Conservation (phyloP, 2,329 filamentous ascomycete genomes). For the Fusarium incarnatum region DNA sequence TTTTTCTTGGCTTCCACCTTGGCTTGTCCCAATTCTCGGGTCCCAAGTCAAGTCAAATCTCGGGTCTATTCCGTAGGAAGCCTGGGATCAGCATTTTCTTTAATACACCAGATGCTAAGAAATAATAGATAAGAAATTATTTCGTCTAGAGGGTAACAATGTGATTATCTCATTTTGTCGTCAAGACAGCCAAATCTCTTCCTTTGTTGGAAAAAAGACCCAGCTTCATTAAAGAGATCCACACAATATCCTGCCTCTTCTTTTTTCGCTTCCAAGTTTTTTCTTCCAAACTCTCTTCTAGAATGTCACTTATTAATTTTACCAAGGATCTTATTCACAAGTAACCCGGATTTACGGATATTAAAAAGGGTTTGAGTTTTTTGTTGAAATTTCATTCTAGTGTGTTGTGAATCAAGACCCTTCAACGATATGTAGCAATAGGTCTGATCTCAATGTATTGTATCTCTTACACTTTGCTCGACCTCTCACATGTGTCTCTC, state of each 20-base stretch:
- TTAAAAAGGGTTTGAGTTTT: background rate
- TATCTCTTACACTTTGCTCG: background rate
- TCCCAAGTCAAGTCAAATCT: background rate
- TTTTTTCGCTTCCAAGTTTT: constrained; percentile 27
- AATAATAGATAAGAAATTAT: background rate
- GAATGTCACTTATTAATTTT: background rate
- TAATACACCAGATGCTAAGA: background rate
- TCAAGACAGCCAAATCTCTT: background rate
- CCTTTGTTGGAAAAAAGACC: background rate
- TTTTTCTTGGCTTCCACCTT: background rate
- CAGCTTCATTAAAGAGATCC: constrained; percentile 27
- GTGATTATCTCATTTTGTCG: background rate
- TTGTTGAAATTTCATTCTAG: background rate
- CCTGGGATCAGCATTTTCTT: background rate
- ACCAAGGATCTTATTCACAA: background rate
- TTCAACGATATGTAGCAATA: background rate
- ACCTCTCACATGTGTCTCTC: constrained; percentile 3
- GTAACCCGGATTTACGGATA: background rate
- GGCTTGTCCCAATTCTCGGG: constrained; percentile 4
- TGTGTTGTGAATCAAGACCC: background rate
- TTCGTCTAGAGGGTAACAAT: background rate
- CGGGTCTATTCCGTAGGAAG: constrained; percentile 1
- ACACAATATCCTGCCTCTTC: constrained; percentile 20
- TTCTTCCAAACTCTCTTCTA: constrained; percentile 9
- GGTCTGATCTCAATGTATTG: background rate